phyloP scores from a whole-genome alignment of 306 rosid species.

The Sesbania bispinosa region DNA sequence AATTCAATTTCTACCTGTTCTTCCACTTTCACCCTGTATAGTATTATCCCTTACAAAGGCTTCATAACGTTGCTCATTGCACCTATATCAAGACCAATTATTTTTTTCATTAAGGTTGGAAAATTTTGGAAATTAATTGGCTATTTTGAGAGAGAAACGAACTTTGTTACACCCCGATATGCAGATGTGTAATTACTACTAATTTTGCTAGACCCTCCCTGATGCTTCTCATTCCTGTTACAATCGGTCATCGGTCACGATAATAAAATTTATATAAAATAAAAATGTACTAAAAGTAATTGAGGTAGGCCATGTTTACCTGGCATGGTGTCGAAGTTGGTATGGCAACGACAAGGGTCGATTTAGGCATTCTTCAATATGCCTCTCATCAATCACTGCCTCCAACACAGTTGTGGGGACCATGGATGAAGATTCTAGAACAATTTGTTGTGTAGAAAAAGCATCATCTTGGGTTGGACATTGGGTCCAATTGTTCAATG shows the following conservation, averaged over 20 bases:
- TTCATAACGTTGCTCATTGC: constrained; percentile 14
- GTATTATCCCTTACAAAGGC: constrained; percentile 42
- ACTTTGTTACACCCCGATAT: no score
- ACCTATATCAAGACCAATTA: constrained; percentile 18
- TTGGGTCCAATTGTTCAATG: background rate
- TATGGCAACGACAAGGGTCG: background rate
- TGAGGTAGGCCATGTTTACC: no score
- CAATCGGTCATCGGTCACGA: no score
- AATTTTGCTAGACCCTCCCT: no score
- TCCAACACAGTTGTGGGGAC: no score
- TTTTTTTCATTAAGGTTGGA: background rate
- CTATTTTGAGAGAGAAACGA: background rate
- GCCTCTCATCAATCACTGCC: background rate
- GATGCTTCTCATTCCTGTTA: no score
- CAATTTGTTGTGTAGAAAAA: no score
- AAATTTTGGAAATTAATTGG: background rate
- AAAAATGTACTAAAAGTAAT: no score
- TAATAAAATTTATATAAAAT: background rate
- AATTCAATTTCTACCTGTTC: constrained; percentile 11
- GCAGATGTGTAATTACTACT: no score
- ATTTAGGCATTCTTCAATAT: background rate
- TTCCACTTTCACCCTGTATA: background rate
- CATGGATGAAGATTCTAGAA: no score
- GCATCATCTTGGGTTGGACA: no score
- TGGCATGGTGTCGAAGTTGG: no score